Evolutionary conservation across 371 early-diverging fungal species (phyloP).

Genomic region (Thermomucor indicae-seudaticae): DNA sequence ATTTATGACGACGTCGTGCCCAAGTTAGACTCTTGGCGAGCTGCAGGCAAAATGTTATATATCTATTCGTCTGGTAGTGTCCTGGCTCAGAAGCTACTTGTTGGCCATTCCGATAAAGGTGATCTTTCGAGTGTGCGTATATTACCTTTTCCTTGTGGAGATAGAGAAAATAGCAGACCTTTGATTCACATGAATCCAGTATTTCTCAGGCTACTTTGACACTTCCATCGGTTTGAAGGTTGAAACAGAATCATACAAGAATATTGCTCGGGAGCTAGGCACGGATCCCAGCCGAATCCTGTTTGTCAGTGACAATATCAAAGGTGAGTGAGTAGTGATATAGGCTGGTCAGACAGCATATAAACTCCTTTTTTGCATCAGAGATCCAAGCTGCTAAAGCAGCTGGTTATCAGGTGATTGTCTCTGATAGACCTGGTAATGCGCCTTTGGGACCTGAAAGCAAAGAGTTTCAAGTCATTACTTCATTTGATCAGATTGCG

Average conservation of each 20-base stretch:
- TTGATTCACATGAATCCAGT: constrained; percentile 26
- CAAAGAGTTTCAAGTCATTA: constrained; percentile 27
- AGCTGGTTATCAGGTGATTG: constrained; percentile 70
- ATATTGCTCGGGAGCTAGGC: constrained; percentile 69
- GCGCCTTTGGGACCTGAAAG: constrained; percentile 43
- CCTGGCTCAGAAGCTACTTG: constrained; percentile 87
- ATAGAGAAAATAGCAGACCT: background rate
- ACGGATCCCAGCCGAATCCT: constrained; percentile 51
- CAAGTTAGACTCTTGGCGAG: constrained; percentile 67
- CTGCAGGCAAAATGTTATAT: constrained; percentile 61
- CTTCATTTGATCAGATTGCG: constrained; percentile 35
- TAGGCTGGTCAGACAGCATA: background rate
- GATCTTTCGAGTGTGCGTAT: constrained; percentile 61
- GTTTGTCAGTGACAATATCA: constrained; percentile 86
- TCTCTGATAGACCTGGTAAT: constrained; percentile 81
- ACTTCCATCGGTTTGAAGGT: constrained; percentile 80
- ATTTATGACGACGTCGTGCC: constrained; percentile 84
- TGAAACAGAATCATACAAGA: constrained; percentile 61
- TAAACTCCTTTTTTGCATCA: constrained; percentile 9
- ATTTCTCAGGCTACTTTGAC: constrained; percentile 86
- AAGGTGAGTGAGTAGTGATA: constrained; percentile 44
- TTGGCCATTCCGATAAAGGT: constrained; percentile 81
- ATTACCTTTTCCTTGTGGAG: too few relatives aligned
- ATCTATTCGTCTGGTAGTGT: constrained; percentile 96
- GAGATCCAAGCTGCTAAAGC: constrained; percentile 78